Conservation (phyloP, 257 asterid genomes). For the Cinchona pubescens region DNA sequence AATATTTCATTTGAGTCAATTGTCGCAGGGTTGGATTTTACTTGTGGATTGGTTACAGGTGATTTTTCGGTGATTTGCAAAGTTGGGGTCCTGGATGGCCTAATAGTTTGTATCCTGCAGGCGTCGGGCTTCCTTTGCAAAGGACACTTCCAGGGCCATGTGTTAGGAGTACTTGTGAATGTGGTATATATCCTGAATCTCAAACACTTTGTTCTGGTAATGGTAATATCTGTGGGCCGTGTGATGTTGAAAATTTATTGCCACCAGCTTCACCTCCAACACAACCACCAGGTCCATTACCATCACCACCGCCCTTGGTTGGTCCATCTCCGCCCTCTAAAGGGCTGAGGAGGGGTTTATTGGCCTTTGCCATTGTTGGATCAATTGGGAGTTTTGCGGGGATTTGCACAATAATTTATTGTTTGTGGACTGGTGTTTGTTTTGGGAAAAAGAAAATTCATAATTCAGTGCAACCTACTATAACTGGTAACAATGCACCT, state of each 20-base stretch:
- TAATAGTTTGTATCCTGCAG: slow-evolving; percentile 29
- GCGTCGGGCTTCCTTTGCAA: slow-evolving; percentile 46
- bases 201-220: slow-evolving; percentile 59
- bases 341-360: slow-evolving; percentile 49
- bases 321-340: slow-evolving; percentile 30
- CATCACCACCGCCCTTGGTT: slow-evolving; percentile 19
- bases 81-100: slow-evolving; percentile 90
- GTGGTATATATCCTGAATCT: slow-evolving; percentile 66
- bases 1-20: slow-evolving; percentile 59
- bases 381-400: slow-evolving; percentile 72
- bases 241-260: slow-evolving; percentile 39
- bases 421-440: slow-evolving; percentile 65
- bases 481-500: slow-evolving; percentile 30
- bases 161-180: slow-evolving; percentile 42
- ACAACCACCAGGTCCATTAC: slow-evolving; percentile 9
- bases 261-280: slow-evolving; percentile 21
- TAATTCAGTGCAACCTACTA: slow-evolving; percentile 81
- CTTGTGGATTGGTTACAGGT: slow-evolving; percentile 63
- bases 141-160: slow-evolving; percentile 75
- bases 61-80: slow-evolving; percentile 67
- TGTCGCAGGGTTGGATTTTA: slow-evolving; percentile 61
- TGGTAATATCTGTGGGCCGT: slow-evolving; percentile 69
- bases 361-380: slow-evolving; percentile 66
- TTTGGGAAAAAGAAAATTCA: slow-evolving; percentile 80
- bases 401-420: slow-evolving; percentile 50